A percentile compares a stretch with the other conserved stretches of the same genome.
Conservation (phyloP, 768 basidiomycete species). For the Daedaleopsis sinensis region DNA sequence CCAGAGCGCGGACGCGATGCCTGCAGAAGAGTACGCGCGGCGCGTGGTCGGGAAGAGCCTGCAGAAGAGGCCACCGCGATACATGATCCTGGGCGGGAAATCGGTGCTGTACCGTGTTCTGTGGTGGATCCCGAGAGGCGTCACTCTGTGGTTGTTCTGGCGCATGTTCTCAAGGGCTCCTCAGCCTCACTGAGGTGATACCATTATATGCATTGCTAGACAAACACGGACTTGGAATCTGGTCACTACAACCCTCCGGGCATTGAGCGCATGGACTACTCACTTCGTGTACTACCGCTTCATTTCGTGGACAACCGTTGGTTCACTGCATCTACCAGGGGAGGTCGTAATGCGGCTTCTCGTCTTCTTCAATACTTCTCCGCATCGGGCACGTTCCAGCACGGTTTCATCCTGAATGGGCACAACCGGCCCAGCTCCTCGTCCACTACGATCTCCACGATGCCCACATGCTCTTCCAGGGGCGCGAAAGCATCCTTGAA, state of each 20-base stretch:
- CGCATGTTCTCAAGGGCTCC: not conserved
- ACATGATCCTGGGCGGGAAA: slow-evolving; percentile 21
- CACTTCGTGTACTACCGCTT: too few species aligned
- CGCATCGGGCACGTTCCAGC: not conserved
- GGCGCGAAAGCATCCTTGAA: not conserved
- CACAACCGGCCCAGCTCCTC: not conserved
- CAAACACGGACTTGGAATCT: too few species aligned
- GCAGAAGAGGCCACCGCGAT: slow-evolving; percentile 15
- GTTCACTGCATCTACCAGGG: not conserved
- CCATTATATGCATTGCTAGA: too few species aligned
- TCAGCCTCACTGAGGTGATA: too few species aligned
- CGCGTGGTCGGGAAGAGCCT: slow-evolving; percentile 18
- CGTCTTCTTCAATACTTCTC: not conserved
- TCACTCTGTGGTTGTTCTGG: slow-evolving; percentile 12
- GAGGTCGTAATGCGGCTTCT: not conserved
- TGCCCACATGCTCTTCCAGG: not conserved
- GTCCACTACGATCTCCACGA: not conserved
- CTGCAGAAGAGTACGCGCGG: slow-evolving; percentile 25
- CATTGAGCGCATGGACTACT: too few species aligned
- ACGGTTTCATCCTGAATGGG: not conserved
- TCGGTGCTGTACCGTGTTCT: slow-evolving; percentile 3
- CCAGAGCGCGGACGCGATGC: slow-evolving; percentile 37
- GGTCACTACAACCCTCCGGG: too few species aligned
- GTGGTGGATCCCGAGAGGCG: slow-evolving; percentile 11
- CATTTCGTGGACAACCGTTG: not conserved